These are phyloP conservation scores for Cercophora samala DNA, from an alignment of 495 filamentous ascomycete genomes.

Conservation along the genomic window DNA sequence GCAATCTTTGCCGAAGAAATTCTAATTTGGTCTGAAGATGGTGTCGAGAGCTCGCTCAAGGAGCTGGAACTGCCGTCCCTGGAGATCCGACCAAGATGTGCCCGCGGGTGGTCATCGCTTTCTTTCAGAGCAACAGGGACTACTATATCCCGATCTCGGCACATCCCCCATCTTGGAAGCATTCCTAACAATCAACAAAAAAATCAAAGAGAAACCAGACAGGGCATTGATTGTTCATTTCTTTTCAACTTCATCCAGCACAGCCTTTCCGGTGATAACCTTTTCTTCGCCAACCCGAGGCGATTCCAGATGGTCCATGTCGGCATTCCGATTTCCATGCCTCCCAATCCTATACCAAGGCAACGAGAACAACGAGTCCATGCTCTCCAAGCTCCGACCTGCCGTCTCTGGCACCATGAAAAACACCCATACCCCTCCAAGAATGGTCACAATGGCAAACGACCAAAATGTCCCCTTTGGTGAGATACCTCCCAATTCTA, in stretches of 20 bases:
- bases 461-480: conserved; percentile 61
- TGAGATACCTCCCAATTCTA: conserved; percentile 46
- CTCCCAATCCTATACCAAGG: conserved; percentile 64
- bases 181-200: too few species aligned
- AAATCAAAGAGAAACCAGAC: not conserved
- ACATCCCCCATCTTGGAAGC: not conserved
- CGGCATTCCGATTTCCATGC: conserved; percentile 57
- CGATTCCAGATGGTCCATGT: conserved; percentile 39
- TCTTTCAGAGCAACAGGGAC: not conserved
- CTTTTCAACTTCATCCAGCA: conserved; percentile 16
- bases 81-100: not conserved
- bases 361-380: conserved; percentile 65
- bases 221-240: not conserved
- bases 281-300: conserved; percentile 16
- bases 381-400: conserved; percentile 58
- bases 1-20: not conserved
- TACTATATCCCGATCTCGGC: not conserved
- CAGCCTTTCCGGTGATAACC: conserved; percentile 23
- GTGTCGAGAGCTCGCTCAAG: not conserved
- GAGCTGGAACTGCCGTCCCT: not conserved
- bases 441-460: conserved; percentile 59
- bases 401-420: conserved; percentile 67
- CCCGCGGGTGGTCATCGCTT: not conserved
- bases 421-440: conserved; percentile 57
- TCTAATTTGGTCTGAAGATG: not conserved